Evolutionary conservation across 306 rosid genomes (phyloP), one percentile per base, ranked within the genome.

Genomic region (Cucurbita moschata): DNA sequence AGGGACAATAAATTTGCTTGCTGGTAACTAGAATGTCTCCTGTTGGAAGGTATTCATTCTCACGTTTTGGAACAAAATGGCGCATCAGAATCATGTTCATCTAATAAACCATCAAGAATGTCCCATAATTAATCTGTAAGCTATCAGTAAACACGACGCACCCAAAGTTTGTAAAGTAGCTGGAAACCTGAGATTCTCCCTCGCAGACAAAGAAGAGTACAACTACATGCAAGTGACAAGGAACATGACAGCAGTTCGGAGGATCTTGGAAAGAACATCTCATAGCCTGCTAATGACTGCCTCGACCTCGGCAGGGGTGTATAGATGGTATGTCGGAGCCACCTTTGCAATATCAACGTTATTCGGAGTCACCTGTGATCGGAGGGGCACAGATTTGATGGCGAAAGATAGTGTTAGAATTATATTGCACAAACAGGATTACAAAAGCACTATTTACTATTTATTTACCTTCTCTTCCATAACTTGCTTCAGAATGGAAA

Each of bases 311-410:
- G 95, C 8, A 1, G 99, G 97, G 38, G 91, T 82, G 74, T 91
- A 94, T 47, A 94, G 87, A 82, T 91, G 99, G 61, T 94, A 94
- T 10, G 85, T 74, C 30, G 96, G 96, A 63, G 96, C 71, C 74
- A 94, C 99, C 89, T 85, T 94, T 2, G 97, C 97, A 43, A 94
- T 91, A 70, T 94, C 99, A n/a, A 91, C 99, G 23, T 94, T 94
- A 72, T 86, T 91, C 37, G 98, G 98, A 63, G 98, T 94, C 81
- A 94, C 97, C 98, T 90, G 74, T 18, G 30, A 66, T 39, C 40
- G 65, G 55, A 43, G 50, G 37, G 71, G 3, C 72, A 46, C 51
- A n/a, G 23, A 46, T 21, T 46, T 15, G 40, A 67, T 46, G 39
- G 5, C 13, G 23, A 12, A 12, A 67, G 39, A 19, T 12, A 7